Evolutionary conservation across 2,329 filamentous ascomycete species (phyloP), one percentile per base, ranked within the genome.

Genomic region (Chaetomium sp.): DNA sequence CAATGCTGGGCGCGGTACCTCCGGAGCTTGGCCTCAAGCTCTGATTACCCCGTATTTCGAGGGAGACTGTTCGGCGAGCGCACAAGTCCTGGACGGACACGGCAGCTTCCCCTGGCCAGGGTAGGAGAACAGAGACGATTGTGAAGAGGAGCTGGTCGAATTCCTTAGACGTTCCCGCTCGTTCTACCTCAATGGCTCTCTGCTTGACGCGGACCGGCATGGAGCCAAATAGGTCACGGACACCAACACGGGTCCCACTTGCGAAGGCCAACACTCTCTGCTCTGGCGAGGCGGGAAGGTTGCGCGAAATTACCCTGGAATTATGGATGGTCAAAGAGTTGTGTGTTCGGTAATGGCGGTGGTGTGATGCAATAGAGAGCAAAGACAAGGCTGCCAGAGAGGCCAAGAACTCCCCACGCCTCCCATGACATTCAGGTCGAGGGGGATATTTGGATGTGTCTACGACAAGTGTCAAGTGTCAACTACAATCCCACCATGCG

Each of bases 181-280:
- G 82, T 71, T 86, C 79, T 47, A 81, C 75, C 68, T 80, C 77
- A 3, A 87, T 70, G 0, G 85, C 85, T 67, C 93, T 85, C 70
- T 93, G 90, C 74, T 95, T 96, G 29, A 96, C 89, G 16, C 94
- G 87, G 13, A 97, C 94, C 0, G 94, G 93, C 86, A 97, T 91
- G 65, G 88, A 90, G 0, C 93, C 93, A 76, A 97, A 98, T 0
- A 97, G 80, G 74, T 97, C 89, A 63, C 88, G 86, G 6, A 96
- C 89, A 0, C 83, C 83, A 1, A 94, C 87, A 31, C 86, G 85
- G 0, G 93, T 97, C 4, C 94, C 94, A 78, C 91, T 87, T 23
- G 79, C 75, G 63, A 82, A 83, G 42, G 77, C 78, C 9, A 81
- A 71, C 7, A 91, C 71, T 56, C 82, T 80, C 54, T 90, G 84